Base-by-base conservation (phyloP, 179 eudicot genomes). In the Spinacia oleracea region DNA sequence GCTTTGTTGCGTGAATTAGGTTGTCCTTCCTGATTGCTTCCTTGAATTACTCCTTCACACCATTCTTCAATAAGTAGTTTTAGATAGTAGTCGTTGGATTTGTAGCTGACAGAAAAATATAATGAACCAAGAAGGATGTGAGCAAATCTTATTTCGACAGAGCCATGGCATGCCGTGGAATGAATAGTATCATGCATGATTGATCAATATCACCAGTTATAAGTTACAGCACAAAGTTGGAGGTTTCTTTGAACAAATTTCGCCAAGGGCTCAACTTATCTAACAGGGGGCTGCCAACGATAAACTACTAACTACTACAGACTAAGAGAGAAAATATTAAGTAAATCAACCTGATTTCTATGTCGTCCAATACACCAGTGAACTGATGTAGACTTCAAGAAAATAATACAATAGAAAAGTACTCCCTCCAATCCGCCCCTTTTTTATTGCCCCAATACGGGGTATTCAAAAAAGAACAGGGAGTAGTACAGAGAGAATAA, bases 1-100 rank as follows among this genome's bases (percentile, higher is more conserved):
- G 88, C 75, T 72, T 77, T 78, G 32, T 76, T 79, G 46, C 53
- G 72, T 73, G 86, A 60, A 78, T 50, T 84, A 64, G 72, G 48
- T 68, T 77, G 88, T 74, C 76, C 81, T 79, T 73, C 76, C 59
- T 81, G 87, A 81, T 77, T 81, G 79, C 70, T 81, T 46, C 82
- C 81, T 38, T 90, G 93, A 80, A 95, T 77, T 75, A 89, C 91
- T 23, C 93, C 98, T 89, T 93, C 98, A 81, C 97, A 93, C 98
- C 98, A 95, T 84, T 95, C 98, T 85, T 90, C 98, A 77, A 95
- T 84, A 68, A 95, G 94, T 83, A 86, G 92, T 86, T 95, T 93
- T 73, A 95, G 98, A 89, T 85, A 91, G 83, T 93, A 87, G 82
- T 95, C 98, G 79, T 91, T 91, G 78, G 98, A 62, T 80, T 86